These are phyloP conservation scores for Sistotremastrum niveocremeum DNA, from an alignment of 768 basidiomycete genomes.

Conservation along the genomic window DNA sequence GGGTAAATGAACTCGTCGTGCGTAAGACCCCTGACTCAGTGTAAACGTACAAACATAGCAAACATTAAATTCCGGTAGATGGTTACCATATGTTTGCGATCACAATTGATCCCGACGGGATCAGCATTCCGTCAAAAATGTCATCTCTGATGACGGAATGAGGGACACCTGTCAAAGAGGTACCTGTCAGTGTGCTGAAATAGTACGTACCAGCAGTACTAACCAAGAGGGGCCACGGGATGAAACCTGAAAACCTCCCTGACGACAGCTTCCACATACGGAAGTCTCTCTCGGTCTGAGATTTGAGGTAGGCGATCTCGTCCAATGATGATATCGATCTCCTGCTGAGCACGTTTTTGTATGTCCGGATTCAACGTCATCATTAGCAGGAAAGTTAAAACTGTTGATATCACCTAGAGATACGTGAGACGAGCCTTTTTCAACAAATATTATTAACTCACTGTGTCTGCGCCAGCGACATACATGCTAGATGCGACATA, in stretches of 20 bases:
- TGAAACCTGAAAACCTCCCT: slow-evolving; percentile 16
- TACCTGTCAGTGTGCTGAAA: background rate
- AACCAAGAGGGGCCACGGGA: slow-evolving; percentile 13
- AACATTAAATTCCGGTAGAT: background rate
- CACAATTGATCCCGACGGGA: slow-evolving; percentile 18
- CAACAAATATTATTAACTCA: no score
- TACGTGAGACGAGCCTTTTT: no score
- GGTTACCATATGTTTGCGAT: slow-evolving; percentile 13
- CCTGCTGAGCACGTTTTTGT: slow-evolving; percentile 14
- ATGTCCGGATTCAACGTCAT: slow-evolving; percentile 15
- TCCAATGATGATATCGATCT: slow-evolving; percentile 15
- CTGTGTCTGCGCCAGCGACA: no score
- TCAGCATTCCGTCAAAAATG: slow-evolving; percentile 20
- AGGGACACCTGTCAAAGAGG: slow-evolving; percentile 1
- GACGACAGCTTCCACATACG: slow-evolving; percentile 14
- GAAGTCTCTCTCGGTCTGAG: slow-evolving; percentile 10
- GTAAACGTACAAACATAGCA: no score
- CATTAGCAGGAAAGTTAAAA: slow-evolving; percentile 7
- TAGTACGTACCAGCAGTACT: background rate
- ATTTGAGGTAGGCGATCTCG: slow-evolving; percentile 12
- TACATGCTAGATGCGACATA: no score
- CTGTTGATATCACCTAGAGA: slow-evolving; percentile 3
- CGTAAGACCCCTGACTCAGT: slow-evolving; percentile 14
- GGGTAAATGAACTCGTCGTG: slow-evolving; percentile 17
- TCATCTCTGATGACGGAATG: slow-evolving; percentile 19